phyloP scores from a whole-genome alignment of 2,329 filamentous ascomycete species.

The Seiridium unicorne region DNA sequence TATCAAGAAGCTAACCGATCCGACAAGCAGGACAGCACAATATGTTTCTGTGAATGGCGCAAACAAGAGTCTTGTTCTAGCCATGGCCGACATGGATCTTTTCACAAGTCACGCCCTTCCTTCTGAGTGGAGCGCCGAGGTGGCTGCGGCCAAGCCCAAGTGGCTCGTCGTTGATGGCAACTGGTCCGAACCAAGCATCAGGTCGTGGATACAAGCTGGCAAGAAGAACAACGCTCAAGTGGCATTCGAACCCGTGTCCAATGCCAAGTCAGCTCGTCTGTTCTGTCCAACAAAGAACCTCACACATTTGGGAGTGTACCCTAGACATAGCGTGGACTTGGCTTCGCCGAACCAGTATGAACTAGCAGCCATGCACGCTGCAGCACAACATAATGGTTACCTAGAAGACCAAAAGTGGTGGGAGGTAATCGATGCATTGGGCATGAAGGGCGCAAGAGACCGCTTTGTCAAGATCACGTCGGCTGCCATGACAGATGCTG shows the following conservation, averaged over 20 bases:
- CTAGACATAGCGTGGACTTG: conserved; percentile 64
- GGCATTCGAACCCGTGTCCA: conserved; percentile 88
- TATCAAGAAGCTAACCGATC: conserved; percentile 55
- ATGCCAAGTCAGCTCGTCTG: conserved; percentile 70
- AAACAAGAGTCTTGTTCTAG: conserved; percentile 80
- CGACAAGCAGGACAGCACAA: conserved; percentile 72
- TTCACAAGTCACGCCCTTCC: conserved; percentile 58
- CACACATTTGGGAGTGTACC: conserved; percentile 52
- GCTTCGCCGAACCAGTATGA: conserved; percentile 83
- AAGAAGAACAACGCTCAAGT: conserved; percentile 56
- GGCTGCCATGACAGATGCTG: conserved; percentile 67
- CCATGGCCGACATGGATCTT: conserved; percentile 95
- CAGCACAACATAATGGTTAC: conserved; percentile 64
- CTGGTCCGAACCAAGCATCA: conserved; percentile 68
- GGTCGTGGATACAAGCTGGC: conserved; percentile 64
- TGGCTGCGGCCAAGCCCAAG: conserved; percentile 58
- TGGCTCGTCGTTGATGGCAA: conserved; percentile 88
- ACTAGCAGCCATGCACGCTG: conserved; percentile 72
- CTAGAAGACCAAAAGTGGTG: conserved; percentile 77
- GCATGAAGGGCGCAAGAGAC: conserved; percentile 71
- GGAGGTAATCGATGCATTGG: conserved; percentile 72
- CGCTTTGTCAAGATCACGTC: conserved; percentile 69
- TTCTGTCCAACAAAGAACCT: conserved; percentile 48
- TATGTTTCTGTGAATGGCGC: conserved; percentile 88
- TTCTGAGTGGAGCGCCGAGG: conserved; percentile 58